phyloP scores from a whole-genome alignment of 1,284 basidiomycete genomes.

The Rhodotorula mucilaginosa region DNA sequence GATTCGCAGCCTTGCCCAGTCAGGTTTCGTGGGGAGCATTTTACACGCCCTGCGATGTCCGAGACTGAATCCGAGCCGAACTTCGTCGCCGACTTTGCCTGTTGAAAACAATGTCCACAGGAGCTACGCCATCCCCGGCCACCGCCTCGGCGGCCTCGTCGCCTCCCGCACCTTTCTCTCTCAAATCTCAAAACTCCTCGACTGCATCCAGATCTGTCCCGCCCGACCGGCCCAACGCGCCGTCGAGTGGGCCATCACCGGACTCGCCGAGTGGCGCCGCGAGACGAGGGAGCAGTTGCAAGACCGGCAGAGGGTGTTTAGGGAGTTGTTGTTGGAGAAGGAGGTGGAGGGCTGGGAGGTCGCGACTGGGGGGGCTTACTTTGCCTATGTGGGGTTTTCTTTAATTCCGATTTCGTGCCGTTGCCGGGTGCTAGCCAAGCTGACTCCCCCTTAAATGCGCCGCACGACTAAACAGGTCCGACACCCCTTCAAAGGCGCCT shows the following conservation, averaged over 20 bases:
- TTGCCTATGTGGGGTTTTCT: constrained; percentile 43
- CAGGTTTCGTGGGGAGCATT: too few species aligned
- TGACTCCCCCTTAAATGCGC: background rate
- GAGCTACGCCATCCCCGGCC: constrained; percentile 79
- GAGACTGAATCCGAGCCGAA: background rate
- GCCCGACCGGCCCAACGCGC: constrained; percentile 69
- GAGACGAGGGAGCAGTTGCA: constrained; percentile 57
- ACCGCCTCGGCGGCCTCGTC: constrained; percentile 74
- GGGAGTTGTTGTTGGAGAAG: constrained; percentile 33
- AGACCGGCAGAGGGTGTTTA: constrained; percentile 63
- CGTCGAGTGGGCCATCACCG: constrained; percentile 51
- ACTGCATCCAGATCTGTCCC: constrained; percentile 74
- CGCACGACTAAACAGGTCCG: constrained; percentile 49
- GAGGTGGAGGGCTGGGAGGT: constrained; percentile 48
- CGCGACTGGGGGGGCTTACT: constrained; percentile 47
- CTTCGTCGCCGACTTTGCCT: too few species aligned
- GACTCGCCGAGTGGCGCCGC: constrained; percentile 51
- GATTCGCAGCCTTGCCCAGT: background rate
- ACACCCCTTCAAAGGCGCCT: constrained; percentile 59
- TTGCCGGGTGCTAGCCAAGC: background rate
- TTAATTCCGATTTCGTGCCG: too few species aligned
- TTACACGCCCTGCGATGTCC: too few species aligned
- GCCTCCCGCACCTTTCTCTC: constrained; percentile 61
- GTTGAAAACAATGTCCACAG: constrained; percentile 50
- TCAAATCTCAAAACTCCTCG: constrained; percentile 64